Base-by-base conservation (phyloP, 371 early-diverging fungal species). In the Gilbertella persicaria region DNA sequence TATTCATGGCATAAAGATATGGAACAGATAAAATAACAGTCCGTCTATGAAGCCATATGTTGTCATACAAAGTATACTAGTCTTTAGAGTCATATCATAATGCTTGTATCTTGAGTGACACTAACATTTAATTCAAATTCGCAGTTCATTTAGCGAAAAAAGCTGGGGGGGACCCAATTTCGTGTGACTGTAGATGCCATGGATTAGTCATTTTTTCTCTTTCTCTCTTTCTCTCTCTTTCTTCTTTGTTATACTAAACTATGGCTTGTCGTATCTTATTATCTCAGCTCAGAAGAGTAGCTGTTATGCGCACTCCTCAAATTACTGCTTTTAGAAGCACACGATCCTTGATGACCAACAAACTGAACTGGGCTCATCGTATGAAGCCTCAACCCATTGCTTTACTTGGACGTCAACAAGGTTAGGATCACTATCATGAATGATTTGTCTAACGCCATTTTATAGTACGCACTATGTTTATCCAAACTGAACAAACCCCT, bases 401-500 rank as follows among this genome's bases (percentile, higher is more conserved):
- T 40, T 58, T 63, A 28, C 21, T 63, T 19, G 64, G 58, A 36
- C 39, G 50, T 24, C 64, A 63, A 30, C 64, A 63, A 63, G 58
- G 58, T 58, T 53, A 39, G 9, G 6, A 24, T 19, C 12, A 12
- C 9, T 13, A 1, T 4, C 12, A 19, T 2, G 16, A 12, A 14
- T 13, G 24, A 1, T 20, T 3, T 12, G 7, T 10, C 19, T 4
- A 1, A 29, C 16, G 29, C n/a, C 7, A 12, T 0, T 14, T 4
- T 35, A n/a, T 67, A 87, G 88, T 78, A 1, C 83, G 88, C 37
- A 82, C 84, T 24, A 90, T 98, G 92, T 98, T 98, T 72, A 96
- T 97, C 50, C 96, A 97, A 66, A 94, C 95, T 0, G 94, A 93
- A 46, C 71, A 82, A 5, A 98, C 99, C 4, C 99, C 99, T 44